Evolutionary conservation across 164 flowering plant genomes (phyloP), one percentile per base, ranked within the genome.

Genomic region (Umbellularia californica): DNA sequence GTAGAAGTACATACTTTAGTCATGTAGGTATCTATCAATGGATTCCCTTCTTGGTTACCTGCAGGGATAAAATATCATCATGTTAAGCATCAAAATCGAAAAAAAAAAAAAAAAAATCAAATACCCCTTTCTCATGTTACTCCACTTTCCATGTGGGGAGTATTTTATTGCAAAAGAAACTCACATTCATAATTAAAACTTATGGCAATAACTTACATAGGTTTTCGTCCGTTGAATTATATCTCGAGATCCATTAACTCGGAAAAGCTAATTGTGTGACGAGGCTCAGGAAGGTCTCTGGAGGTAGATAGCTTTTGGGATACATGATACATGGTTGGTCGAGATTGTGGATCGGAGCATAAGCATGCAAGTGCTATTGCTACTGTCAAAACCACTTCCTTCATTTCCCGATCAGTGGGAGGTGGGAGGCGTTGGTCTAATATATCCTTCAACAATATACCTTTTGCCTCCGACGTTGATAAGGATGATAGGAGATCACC

Each of bases 251-350:
- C 30, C 28, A 11, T 7, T 28, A 65, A 28, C 22, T 65, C 35
- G 4, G 2, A 23, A 6, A 65, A 2, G 23, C 28, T 65, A 25
- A 65, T 28, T 23, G 68, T 25, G 30, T 23, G 14, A 14, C 1
- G 15, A 65, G 68, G 28, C 9, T 65, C 35, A 2, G 5, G 35
- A 30, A 65, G 27, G 13, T 25, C 28, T 28, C 30, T 65, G 12
- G 17, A 4, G 14, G 28, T 50, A n/a, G 70, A 22, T 24, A 68
- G 66, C 63, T 76, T 11, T 50, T 65, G 66, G 1, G 74, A 76
- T 11, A 76, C 66, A 19, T 71, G 55, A 2, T 35, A 52, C 78
- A 72, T 71, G 27, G 79, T 20, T 6, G 79, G 79, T 2, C 72
- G 72, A 55, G 68, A 33, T 52, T 60, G 65, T n/a, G 79, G 79